phyloP scores from a whole-genome alignment of 2,329 filamentous ascomycete species.

The Ascocoryne sarcoides region DNA sequence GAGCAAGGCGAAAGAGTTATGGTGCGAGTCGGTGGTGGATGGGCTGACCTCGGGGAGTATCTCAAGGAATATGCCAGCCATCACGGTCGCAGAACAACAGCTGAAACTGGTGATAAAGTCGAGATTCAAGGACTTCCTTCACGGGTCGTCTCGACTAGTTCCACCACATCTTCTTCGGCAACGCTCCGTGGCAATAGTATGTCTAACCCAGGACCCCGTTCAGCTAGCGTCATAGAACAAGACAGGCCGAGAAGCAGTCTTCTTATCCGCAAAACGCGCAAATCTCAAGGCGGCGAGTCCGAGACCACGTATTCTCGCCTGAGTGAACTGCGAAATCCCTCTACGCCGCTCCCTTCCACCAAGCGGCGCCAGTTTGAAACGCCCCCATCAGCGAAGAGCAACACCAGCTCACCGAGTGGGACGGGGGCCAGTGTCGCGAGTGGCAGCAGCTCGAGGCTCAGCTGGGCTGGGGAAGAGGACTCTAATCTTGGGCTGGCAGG shows the following conservation, averaged over 20 bases:
- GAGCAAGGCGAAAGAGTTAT: conserved; percentile 88
- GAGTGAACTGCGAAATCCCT: conserved; percentile 13
- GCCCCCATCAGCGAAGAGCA: conserved; percentile 8
- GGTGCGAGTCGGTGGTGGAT: conserved; percentile 97
- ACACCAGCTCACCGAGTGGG: conserved; percentile 4
- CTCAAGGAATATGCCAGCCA: conserved; percentile 88
- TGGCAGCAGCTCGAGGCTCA: conserved; percentile 35
- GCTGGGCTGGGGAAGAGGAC: conserved; percentile 51
- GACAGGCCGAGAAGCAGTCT: conserved; percentile 23
- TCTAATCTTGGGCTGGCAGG: conserved; percentile 61
- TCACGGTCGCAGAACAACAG: conserved; percentile 63
- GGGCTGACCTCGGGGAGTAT: conserved; percentile 94
- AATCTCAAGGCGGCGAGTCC: conserved; percentile 14
- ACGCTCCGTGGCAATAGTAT: conserved; percentile 20
- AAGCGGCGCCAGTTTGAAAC: conserved; percentile 9
- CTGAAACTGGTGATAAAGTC: conserved; percentile 41
- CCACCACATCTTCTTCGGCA: conserved; percentile 11
- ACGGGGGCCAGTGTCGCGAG: conserved; percentile 4
- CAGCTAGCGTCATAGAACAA: conserved; percentile 20
- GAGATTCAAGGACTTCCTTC: conserved; percentile 48
- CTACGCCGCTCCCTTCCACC: conserved; percentile 16
- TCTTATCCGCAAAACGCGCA: conserved; percentile 22
- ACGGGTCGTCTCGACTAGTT: conserved; percentile 20
- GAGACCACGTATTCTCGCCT: neutral
- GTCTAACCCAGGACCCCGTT: conserved; percentile 32